A percentile compares a stretch with the other conserved stretches of the same genome.
phyloP scores from a whole-genome alignment of 768 basidiomycete species.

The Russula ochroleuca region DNA sequence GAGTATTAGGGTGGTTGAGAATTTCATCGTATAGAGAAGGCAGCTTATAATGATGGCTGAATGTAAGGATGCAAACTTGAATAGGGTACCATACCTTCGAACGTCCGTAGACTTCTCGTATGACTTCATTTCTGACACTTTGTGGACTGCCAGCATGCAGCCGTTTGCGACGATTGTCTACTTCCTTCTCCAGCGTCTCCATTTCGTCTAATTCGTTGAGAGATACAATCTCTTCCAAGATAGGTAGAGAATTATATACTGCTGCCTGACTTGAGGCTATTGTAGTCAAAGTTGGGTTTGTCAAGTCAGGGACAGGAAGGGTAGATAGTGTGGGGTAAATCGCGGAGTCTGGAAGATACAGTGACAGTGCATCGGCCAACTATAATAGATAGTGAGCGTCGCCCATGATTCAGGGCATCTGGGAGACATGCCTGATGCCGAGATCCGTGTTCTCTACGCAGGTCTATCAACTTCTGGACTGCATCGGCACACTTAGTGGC shows the following conservation, averaged over 20 bases:
- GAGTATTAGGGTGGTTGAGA: constrained; percentile 73
- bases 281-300: constrained; percentile 61
- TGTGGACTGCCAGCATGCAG: constrained; percentile 63
- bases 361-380: constrained; percentile 61
- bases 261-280: constrained; percentile 55
- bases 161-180: constrained; percentile 73
- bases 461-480: constrained; percentile 69
- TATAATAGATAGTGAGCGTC: constrained; percentile 33
- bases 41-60: constrained; percentile 43
- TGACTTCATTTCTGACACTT: constrained; percentile 57
- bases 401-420: background rate
- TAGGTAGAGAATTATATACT: constrained; percentile 63
- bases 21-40: constrained; percentile 71
- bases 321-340: constrained; percentile 56
- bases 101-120: constrained; percentile 53
- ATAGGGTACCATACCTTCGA: constrained; percentile 58
- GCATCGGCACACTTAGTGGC: constrained; percentile 73
- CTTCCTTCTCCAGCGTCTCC: constrained; percentile 54
- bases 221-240: constrained; percentile 65
- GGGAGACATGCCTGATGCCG: constrained; percentile 46
- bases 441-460: constrained; percentile 57
- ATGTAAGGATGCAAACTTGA: background rate
- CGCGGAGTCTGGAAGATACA: constrained; percentile 71
- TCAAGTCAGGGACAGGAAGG: constrained; percentile 72
- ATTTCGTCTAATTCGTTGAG: constrained; percentile 64